Conservation (phyloP, 768 basidiomycete genomes). For the Boletus fagicola region DNA sequence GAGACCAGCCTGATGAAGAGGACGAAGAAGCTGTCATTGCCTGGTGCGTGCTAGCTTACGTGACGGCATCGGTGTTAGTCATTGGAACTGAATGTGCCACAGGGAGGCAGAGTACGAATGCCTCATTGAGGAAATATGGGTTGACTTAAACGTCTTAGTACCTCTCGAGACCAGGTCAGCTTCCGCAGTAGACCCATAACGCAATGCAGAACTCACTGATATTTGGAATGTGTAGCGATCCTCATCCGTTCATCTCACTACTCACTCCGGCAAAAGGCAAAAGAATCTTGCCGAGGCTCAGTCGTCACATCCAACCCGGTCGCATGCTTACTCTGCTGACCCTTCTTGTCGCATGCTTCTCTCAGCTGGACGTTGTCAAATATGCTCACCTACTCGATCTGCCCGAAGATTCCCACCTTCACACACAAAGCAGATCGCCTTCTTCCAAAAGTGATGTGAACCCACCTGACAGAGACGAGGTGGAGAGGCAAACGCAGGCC, state of each 20-base stretch:
- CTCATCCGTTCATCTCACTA: conserved; percentile 95
- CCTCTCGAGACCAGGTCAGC: conserved; percentile 89
- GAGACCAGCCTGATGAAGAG: conserved; percentile 64
- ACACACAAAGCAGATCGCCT: conserved; percentile 19
- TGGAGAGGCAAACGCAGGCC: conserved; percentile 86
- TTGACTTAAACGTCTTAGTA: conserved; percentile 78
- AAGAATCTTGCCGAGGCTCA: conserved; percentile 82
- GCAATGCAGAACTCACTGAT: neutral
- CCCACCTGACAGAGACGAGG: conserved; percentile 53
- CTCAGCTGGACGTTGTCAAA: conserved; percentile 87
- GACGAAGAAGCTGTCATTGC: conserved; percentile 43
- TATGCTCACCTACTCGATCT: conserved; percentile 72
- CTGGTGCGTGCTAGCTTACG: conserved; percentile 42
- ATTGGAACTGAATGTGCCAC: conserved; percentile 4
- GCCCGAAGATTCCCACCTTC: conserved; percentile 50
- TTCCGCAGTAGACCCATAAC: neutral
- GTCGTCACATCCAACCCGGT: conserved; percentile 74
- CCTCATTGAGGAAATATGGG: conserved; percentile 74
- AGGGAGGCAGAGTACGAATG: conserved; percentile 60
- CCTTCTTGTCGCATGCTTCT: conserved; percentile 90
- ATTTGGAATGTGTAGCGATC: conserved; percentile 53
- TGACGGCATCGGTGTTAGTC: neutral
- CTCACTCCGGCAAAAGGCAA: conserved; percentile 90
- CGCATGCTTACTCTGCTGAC: conserved; percentile 87
- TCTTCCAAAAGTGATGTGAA: conserved; percentile 14